phyloP scores from a whole-genome alignment of 495 filamentous ascomycete genomes.

The Aspergillus olivimuriae region DNA sequence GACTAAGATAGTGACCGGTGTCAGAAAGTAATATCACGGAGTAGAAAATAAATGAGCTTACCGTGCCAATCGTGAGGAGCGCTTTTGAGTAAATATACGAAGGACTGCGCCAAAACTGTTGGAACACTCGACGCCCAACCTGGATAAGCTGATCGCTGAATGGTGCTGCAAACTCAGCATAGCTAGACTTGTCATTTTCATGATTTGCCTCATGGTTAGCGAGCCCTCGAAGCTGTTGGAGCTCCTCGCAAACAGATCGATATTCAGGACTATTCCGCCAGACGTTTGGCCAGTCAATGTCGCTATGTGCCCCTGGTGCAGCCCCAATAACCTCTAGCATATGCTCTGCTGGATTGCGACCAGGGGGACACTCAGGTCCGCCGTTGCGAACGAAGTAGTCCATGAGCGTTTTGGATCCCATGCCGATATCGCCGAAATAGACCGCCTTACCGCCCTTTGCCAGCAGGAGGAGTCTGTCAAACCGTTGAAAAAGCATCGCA shows the following conservation, averaged over 20 bases:
- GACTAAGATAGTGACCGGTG: slow-evolving; percentile 6
- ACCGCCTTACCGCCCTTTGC: slow-evolving; percentile 66
- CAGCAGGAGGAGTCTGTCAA: slow-evolving; percentile 74
- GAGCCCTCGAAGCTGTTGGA: slow-evolving; percentile 53
- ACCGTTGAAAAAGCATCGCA: slow-evolving; percentile 80
- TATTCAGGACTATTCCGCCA: slow-evolving; percentile 68
- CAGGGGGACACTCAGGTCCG: slow-evolving; percentile 52
- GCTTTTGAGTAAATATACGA: slow-evolving; percentile 45
- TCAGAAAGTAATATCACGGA: not conserved
- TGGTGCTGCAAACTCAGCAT: slow-evolving; percentile 40
- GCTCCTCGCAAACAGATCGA: slow-evolving; percentile 50
- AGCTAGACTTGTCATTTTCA: slow-evolving; percentile 9
- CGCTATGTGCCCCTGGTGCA: slow-evolving; percentile 58
- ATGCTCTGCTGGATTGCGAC: slow-evolving; percentile 77
- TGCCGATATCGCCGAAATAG: slow-evolving; percentile 58
- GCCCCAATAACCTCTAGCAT: slow-evolving; percentile 82
- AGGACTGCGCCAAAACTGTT: slow-evolving; percentile 46
- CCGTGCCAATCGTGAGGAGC: slow-evolving; percentile 32
- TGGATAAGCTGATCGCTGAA: slow-evolving; percentile 38
- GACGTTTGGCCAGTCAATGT: slow-evolving; percentile 64
- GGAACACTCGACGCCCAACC: slow-evolving; percentile 39
- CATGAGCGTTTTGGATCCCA: slow-evolving; percentile 57
- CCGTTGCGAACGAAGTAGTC: slow-evolving; percentile 70
- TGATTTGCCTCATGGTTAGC: slow-evolving; percentile 23
- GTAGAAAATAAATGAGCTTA: not conserved